Evolutionary conservation across 2,329 filamentous ascomycete genomes (phyloP), one percentile per base, ranked within the genome.

Genomic region (Cadophora malorum): DNA sequence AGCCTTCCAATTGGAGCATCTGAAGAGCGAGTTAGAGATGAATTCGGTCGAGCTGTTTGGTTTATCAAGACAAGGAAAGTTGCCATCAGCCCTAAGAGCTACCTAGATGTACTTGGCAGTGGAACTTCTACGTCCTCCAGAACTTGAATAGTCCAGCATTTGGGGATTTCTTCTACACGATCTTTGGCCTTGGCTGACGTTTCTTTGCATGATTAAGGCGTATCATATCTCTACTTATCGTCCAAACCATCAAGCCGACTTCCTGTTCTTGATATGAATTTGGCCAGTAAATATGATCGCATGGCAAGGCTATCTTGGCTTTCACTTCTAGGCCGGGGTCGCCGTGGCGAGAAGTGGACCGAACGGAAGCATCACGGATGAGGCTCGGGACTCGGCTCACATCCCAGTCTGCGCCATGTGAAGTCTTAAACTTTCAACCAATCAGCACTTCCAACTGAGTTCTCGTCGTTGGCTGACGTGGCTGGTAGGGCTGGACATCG

Each of bases 311-410:
- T 38, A 38, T 38, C 35, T 38, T 38, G 8, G 35, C 35, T 38
- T 38, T 14, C 35, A 38, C 35, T 10, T 56, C 25, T 56, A 33
- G 28, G 31, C 25, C 53, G 53, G 35, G 53, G 31, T 56, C 16
- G n/a, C 16, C 53, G 53, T 56, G 35, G 19, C 53, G 14, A 56
- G 53, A 31, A 35, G 28, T 21, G 53, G 28, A 12, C 10, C 28
- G n/a, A 10, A 45, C 41, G 41, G 41, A 45, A 16, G 12, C 41
- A 45, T 14, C 28, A 35, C 50, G 53, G 31, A 56, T 19, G 16
- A 33, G 53, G 28, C 53, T 56, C 53, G 53, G 53, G 16, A 35
- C 28, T 56, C 53, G 53, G 53, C 28, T 56, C 53, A n/a, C 28
- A 56, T 35, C 53, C 53, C 31, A 56, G 53, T 35, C 53, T 35